These are phyloP conservation scores for Pestalotiopsis sp. DNA, from an alignment of 2,329 filamentous ascomycete species.

Conservation along the genomic window DNA sequence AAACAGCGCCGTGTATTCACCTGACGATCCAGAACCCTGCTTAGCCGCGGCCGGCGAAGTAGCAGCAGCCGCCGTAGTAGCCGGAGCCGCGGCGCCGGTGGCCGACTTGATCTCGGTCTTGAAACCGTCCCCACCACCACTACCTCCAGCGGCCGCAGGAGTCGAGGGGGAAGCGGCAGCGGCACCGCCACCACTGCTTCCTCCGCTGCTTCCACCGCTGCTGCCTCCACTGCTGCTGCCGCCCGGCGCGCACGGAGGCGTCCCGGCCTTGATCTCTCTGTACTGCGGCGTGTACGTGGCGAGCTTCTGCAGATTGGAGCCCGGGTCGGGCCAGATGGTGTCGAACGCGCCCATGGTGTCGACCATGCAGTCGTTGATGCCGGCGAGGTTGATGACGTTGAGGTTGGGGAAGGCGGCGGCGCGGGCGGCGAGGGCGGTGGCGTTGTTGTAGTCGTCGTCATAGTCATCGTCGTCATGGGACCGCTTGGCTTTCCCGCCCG, in stretches of 20 bases:
- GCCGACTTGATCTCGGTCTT: no score
- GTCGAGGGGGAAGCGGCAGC: neutral
- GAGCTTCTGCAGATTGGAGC: conserved; percentile 50
- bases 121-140: no score
- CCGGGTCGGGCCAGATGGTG: conserved; percentile 65
- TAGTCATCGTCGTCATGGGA: neutral
- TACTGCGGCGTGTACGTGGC: conserved; percentile 24
- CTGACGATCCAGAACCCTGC: no score
- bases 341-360: conserved; percentile 51
- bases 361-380: conserved; percentile 54
- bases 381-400: conserved; percentile 67
- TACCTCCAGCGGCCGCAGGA: neutral
- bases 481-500: conserved; percentile 29
- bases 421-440: conserved; percentile 40
- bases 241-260: neutral
- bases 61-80: no score
- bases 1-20: no score
- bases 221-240: conserved; percentile 17
- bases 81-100: no score
- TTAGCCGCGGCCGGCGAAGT: no score
- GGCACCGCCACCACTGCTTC: neutral
- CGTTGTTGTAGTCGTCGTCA: conserved; percentile 17
- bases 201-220: conserved; percentile 11
- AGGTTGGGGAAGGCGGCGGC: conserved; percentile 58
- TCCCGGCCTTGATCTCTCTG: neutral